Conservation (phyloP, 2,329 filamentous ascomycete genomes). For the Kalaharituber pfeilii region DNA sequence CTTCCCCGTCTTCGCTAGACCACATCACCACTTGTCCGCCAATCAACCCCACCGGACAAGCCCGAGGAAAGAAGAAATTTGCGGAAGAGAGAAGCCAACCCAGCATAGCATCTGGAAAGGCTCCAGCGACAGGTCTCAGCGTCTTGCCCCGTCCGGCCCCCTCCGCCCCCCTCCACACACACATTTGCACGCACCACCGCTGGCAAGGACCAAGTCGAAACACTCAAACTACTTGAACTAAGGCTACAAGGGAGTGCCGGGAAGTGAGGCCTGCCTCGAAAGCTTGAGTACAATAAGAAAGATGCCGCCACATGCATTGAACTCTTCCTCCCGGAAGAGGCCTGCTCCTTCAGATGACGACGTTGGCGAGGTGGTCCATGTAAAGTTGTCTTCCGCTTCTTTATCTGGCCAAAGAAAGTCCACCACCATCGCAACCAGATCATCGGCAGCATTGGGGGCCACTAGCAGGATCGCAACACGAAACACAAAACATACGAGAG, state of each 20-base stretch:
- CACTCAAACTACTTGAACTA: neutral
- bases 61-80: neutral
- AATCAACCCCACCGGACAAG: neutral
- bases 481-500: neutral
- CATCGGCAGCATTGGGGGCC: neutral
- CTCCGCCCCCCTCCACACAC: neutral
- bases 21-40: neutral
- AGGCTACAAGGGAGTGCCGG: neutral
- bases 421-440: neutral
- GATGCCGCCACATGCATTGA: neutral
- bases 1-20: neutral
- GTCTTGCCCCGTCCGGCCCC: neutral
- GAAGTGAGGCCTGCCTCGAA: neutral
- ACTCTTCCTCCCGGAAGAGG: neutral
- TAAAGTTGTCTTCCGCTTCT: neutral
- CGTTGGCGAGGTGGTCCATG: neutral
- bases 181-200: neutral
- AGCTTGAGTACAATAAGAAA: neutral
- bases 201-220: neutral
- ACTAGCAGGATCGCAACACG: neutral
- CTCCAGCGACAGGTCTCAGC: neutral
- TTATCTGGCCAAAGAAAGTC: neutral
- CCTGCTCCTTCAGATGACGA: neutral
- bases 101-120: neutral
- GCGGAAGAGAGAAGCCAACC: neutral